A percentile compares a stretch with the other conserved stretches of the same genome.
Evolutionary conservation across 2,329 filamentous ascomycete genomes (phyloP).

Genomic region (Incumbomyces lentus): DNA sequence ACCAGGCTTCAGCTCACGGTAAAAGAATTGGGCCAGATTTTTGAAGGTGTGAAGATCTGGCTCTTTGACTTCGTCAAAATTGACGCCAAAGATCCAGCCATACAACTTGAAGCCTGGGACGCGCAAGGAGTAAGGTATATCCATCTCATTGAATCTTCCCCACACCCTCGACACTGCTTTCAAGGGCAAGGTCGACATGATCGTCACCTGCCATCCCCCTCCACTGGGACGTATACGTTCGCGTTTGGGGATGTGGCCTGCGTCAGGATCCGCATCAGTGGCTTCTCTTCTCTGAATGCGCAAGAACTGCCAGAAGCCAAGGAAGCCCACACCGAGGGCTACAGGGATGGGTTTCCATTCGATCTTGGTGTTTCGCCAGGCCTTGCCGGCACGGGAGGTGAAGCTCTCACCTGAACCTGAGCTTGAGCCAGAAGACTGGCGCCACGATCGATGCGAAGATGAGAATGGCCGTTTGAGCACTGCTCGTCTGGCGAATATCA

Average conservation of each 20-base stretch:
- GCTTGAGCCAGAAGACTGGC: conserved; percentile 24
- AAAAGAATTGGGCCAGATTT: conserved; percentile 95
- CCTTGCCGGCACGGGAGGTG: conserved; percentile 45
- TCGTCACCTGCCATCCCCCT: conserved; percentile 74
- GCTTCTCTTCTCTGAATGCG: conserved; percentile 50
- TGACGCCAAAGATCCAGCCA: conserved; percentile 82
- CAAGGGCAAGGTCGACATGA: conserved; percentile 86
- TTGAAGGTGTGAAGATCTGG: conserved; percentile 80
- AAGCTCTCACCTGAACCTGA: conserved; percentile 44
- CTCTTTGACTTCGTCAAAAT: conserved; percentile 76
- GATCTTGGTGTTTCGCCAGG: conserved; percentile 55
- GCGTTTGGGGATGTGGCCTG: conserved; percentile 39
- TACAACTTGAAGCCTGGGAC: conserved; percentile 88
- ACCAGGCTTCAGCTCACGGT: conserved; percentile 84
- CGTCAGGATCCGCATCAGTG: conserved; percentile 27
- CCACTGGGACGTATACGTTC: conserved; percentile 67
- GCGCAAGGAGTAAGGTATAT: conserved; percentile 77
- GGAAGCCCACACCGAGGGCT: conserved; percentile 71
- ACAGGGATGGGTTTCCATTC: conserved; percentile 89
- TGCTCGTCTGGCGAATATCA: conserved; percentile 1
- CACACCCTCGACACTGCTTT: conserved; percentile 84
- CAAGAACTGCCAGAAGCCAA: conserved; percentile 76
- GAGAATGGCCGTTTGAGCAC: conserved; percentile 23
- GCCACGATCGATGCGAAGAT: conserved; percentile 31
- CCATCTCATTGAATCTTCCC: conserved; percentile 84